Conservation (phyloP, 106 monocot genomes). For the Dendrobium huoshanense region DNA sequence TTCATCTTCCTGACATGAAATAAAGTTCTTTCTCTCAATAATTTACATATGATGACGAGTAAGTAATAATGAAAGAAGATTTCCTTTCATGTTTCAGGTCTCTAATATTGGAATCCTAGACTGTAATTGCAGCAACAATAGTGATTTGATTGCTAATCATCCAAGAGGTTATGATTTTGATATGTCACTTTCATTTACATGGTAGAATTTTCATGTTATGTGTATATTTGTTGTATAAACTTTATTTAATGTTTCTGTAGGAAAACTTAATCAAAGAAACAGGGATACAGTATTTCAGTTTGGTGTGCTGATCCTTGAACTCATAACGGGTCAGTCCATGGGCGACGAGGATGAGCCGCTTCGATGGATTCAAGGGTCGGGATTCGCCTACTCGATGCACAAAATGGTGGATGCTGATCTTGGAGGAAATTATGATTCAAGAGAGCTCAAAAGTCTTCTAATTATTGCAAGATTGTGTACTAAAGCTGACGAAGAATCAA, state of each 20-base stretch:
- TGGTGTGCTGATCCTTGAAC: slow-evolving; percentile 77
- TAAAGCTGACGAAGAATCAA: slow-evolving; percentile 23
- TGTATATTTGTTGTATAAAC: not conserved
- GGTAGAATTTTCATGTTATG: not conserved
- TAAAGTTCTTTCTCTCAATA: not conserved
- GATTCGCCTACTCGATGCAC: slow-evolving; percentile 51
- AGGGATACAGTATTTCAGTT: slow-evolving; percentile 62
- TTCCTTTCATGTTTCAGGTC: slow-evolving; percentile 36
- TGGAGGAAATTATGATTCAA: slow-evolving; percentile 59
- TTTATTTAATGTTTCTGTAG: slow-evolving; percentile 16
- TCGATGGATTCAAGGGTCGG: slow-evolving; percentile 74
- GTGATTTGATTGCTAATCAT: slow-evolving; percentile 12
- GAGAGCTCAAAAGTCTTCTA: slow-evolving; percentile 67
- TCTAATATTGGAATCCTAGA: slow-evolving; percentile 32
- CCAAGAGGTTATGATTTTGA: slow-evolving; percentile 40
- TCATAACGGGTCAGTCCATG: slow-evolving; percentile 83
- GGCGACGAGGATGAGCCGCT: slow-evolving; percentile 58
- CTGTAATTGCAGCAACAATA: not conserved
- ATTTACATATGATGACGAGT: not conserved
- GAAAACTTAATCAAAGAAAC: slow-evolving; percentile 22
- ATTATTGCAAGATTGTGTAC: slow-evolving; percentile 70
- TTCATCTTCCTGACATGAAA: slow-evolving; percentile 7
- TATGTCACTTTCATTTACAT: not conserved
- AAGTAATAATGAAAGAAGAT: not conserved
- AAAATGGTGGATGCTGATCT: slow-evolving; percentile 94